A percentile compares a stretch with the other conserved stretches of the same genome.
Conservation (phyloP, 208 protist genomes). For the Porcisia hertigi region DNA sequence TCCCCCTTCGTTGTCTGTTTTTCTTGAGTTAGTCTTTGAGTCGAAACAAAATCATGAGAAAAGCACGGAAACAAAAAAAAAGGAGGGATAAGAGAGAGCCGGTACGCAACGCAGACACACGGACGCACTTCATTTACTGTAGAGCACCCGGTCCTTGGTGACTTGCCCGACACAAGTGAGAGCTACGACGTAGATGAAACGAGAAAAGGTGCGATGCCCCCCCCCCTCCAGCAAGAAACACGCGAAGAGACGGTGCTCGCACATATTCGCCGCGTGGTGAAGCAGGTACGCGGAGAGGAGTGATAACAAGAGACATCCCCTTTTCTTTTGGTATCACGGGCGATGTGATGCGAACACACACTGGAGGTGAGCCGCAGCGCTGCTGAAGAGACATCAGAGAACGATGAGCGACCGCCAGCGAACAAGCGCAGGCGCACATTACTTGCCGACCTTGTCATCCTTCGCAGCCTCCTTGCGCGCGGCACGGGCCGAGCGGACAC, state of each 20-base stretch:
- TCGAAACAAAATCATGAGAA: not conserved
- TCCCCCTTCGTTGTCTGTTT: not conserved
- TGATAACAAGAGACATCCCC: not conserved
- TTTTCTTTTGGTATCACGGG: not conserved
- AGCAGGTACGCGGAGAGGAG: not conserved
- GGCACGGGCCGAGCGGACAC: conserved; percentile 81
- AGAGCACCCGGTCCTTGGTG: not conserved
- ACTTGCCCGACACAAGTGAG: not conserved
- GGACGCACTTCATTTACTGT: not conserved
- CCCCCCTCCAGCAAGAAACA: not conserved
- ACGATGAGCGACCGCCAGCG: not conserved
- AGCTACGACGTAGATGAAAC: not conserved
- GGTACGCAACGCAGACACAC: not conserved
- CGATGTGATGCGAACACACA: not conserved
- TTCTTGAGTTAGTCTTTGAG: not conserved
- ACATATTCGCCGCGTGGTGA: not conserved
- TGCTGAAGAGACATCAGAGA: not conserved
- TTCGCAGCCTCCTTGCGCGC: conserved; percentile 82
- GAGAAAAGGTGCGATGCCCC: not conserved
- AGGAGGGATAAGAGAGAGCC: conserved; percentile 9
- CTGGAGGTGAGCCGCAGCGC: not conserved
- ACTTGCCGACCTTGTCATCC: conserved; percentile 74
- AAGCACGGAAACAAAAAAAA: conserved; percentile 1
- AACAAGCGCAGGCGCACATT: conserved; percentile 8
- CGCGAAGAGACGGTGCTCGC: not conserved